Evolutionary conservation across 2,329 filamentous ascomycete species (phyloP).

Genomic region (Penicillium vulpinum): DNA sequence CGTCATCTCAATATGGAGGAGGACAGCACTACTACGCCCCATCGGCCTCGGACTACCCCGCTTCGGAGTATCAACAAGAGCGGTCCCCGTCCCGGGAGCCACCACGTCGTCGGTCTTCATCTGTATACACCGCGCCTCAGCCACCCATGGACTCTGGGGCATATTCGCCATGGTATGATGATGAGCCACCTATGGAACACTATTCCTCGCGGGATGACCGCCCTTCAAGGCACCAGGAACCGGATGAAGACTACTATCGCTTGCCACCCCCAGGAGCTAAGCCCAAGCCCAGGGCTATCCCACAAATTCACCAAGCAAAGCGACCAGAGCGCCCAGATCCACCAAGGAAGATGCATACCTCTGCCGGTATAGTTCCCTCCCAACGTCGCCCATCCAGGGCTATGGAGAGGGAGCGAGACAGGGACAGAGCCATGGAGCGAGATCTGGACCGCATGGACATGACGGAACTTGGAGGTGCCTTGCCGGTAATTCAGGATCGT

Average conservation of each 20-base stretch:
- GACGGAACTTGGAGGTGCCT: constrained; percentile 32
- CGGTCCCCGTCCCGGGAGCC: constrained; percentile 38
- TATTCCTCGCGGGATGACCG: constrained; percentile 33
- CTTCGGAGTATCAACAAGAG: constrained; percentile 34
- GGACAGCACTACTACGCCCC: constrained; percentile 30
- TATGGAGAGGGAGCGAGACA: constrained; percentile 21
- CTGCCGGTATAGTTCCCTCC: constrained; percentile 21
- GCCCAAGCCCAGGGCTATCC: constrained; percentile 28
- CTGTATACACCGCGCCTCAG: constrained; percentile 31
- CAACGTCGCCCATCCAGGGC: constrained; percentile 33
- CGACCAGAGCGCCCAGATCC: constrained; percentile 31
- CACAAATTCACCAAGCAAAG: constrained; percentile 39
- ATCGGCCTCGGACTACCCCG: constrained; percentile 29
- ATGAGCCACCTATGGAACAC: constrained; percentile 27
- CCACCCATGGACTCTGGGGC: constrained; percentile 36
- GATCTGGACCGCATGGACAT: constrained; percentile 27
- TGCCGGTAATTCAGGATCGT: constrained; percentile 37
- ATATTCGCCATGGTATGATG: constrained; percentile 32
- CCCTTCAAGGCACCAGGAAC: constrained; percentile 30
- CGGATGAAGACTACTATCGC: constrained; percentile 44
- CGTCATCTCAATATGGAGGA: constrained; percentile 36
- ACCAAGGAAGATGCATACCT: constrained; percentile 16
- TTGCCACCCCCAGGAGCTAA: constrained; percentile 43
- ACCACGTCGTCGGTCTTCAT: constrained; percentile 32
- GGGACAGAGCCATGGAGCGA: constrained; percentile 11